These are phyloP conservation scores for Hypoxylon sp. DNA, from an alignment of 2,329 filamentous ascomycete species.

Conservation along the genomic window DNA sequence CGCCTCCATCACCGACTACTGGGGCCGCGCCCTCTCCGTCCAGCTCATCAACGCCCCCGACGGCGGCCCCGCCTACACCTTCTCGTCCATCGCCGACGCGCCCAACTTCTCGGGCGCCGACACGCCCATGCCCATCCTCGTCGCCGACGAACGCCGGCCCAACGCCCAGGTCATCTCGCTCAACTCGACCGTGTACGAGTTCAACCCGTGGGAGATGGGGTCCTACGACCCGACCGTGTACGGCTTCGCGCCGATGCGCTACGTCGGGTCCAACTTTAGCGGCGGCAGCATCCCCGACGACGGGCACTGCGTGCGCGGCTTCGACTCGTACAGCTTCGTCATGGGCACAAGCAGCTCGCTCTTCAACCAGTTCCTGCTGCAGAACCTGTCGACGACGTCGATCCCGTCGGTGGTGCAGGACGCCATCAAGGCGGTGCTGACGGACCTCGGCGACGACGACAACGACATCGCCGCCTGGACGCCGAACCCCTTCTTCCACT, in stretches of 20 bases:
- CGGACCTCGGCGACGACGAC: constrained; percentile 62
- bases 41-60: constrained; percentile 73
- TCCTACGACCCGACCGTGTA: constrained; percentile 76
- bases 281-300: constrained; percentile 63
- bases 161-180: constrained; percentile 66
- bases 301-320: constrained; percentile 75
- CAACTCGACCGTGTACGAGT: constrained; percentile 81
- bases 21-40: constrained; percentile 74
- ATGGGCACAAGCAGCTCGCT: constrained; percentile 87
- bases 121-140: constrained; percentile 76
- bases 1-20: constrained; percentile 75
- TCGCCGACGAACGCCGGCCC: constrained; percentile 72
- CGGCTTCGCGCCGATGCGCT: constrained; percentile 75
- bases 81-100: constrained; percentile 73
- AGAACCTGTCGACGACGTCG: constrained; percentile 60
- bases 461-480: constrained; percentile 77
- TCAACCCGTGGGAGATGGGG: constrained; percentile 82
- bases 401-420: constrained; percentile 59
- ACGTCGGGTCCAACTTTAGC: constrained; percentile 76
- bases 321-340: constrained; percentile 82
- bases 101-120: constrained; percentile 68
- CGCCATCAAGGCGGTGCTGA: constrained; percentile 61
- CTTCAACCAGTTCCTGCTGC: constrained; percentile 80
- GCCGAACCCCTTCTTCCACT: constrained; percentile 79
- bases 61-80: constrained; percentile 75